Conservation (phyloP, 2,329 filamentous ascomycete species). For the Ploettnerulaceae sp. region DNA sequence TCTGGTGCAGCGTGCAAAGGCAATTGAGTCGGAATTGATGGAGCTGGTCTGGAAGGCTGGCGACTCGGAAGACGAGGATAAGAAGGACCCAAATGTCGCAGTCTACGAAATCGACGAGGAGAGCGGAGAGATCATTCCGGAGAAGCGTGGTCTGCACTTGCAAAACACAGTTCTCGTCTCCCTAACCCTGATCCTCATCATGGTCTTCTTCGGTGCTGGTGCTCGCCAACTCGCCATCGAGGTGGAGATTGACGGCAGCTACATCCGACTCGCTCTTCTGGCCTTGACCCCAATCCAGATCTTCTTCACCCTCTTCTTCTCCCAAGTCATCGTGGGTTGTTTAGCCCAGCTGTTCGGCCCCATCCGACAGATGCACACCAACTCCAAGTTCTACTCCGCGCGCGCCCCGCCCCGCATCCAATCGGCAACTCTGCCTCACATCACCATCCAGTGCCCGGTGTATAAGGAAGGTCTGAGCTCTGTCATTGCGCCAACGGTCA, state of each 20-base stretch:
- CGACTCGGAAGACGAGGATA: conserved; percentile 50
- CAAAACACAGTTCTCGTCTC: conserved; percentile 66
- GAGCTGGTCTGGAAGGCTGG: conserved; percentile 67
- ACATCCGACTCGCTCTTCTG: conserved; percentile 59
- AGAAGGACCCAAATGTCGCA: conserved; percentile 42
- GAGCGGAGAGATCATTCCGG: conserved; percentile 60
- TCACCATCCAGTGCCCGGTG: conserved; percentile 29
- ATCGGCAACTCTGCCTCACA: conserved; percentile 10
- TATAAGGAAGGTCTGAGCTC: conserved; percentile 42
- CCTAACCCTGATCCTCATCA: conserved; percentile 61
- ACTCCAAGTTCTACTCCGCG: conserved; percentile 15
- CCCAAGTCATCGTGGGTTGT: conserved; percentile 2
- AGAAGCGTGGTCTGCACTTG: conserved; percentile 62
- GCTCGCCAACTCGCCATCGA: conserved; percentile 66
- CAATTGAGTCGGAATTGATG: conserved; percentile 73
- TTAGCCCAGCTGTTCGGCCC: conserved; percentile 12
- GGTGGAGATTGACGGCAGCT: conserved; percentile 58
- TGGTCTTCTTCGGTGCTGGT: conserved; percentile 62
- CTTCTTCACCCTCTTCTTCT: conserved; percentile 62
- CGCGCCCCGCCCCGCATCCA: conserved; percentile 7
- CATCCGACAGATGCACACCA: conserved; percentile 11
- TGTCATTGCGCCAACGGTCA: conserved; percentile 51
- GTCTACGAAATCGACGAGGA: conserved; percentile 65
- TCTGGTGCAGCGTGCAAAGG: conserved; percentile 62
- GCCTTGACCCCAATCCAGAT: conserved; percentile 65